phyloP scores from a whole-genome alignment of 768 basidiomycete species.

The Lentinula aciculospora region DNA sequence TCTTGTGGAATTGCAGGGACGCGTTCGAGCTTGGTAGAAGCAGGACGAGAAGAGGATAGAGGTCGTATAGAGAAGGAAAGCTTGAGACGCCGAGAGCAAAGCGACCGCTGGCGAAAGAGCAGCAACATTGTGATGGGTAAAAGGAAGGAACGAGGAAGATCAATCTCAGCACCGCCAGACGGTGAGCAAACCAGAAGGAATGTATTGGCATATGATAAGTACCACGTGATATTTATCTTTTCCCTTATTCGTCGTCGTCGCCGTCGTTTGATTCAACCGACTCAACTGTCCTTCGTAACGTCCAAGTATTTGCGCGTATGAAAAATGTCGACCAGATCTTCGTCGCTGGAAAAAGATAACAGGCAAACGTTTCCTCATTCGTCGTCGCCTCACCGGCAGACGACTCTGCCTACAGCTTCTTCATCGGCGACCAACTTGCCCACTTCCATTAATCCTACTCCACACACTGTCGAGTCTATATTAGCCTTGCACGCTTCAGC shows the following conservation, averaged over 20 bases:
- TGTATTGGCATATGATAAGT: background rate
- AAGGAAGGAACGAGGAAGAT: background rate
- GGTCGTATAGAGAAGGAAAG: background rate
- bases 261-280: background rate
- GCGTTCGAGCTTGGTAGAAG: conserved; percentile 1
- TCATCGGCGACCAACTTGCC: conserved; percentile 18
- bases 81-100: background rate
- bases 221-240: background rate
- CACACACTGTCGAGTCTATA: conserved; percentile 47
- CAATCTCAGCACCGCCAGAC: background rate
- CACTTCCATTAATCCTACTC: conserved; percentile 21
- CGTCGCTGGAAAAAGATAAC: background rate
- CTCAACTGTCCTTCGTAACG: background rate
- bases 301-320: background rate
- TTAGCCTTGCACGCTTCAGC: conserved; percentile 48
- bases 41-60: background rate
- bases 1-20: background rate
- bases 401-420: conserved; percentile 11
- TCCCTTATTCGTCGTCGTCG: background rate
- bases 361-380: background rate
- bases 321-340: conserved; percentile 1
- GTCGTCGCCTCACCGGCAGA: conserved; percentile 4
- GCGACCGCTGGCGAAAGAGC: background rate
- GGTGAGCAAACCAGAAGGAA: background rate
- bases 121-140: background rate